Base-by-base conservation (phyloP, 192 early-diverging fungal genomes). In the Mortierella claussenii region DNA sequence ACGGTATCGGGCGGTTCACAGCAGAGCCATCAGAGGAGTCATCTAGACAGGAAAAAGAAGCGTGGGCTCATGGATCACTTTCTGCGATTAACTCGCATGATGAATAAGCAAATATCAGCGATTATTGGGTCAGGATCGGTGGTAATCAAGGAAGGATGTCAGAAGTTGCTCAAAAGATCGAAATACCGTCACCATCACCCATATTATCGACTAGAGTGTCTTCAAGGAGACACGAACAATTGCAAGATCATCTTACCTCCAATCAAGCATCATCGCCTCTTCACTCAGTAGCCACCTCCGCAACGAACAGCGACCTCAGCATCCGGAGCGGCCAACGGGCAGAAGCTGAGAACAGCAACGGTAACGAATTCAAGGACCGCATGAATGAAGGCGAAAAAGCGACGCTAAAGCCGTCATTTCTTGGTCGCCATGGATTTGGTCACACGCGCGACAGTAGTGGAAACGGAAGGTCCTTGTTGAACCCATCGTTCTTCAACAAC, bases 41-140 rank as follows among this genome's bases (percentile, higher is more conserved):
- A 18, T 28, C 33, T 10, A 12, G 67, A 53, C 28, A 68, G 45
- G 42, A 43, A 60, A 30, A 51, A 18, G 43, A 69, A 52, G 49
- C n/a, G 36, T 9, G 56, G 67, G 20, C 47, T 69, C 9, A 60
- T 69, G 27, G 34, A 23, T 17, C 48, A 69, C 15, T 69, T 69
- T 45, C 20, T 60, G 49, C 40, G 28, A 42, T 51, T 18, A 53
- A 36, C 9, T 23, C 56, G 10, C 58, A 40, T 59, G 67, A 69
- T 31, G 49, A 12, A n/a, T n/a, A n/a, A n/a, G n/a, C n/a, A n/a
- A n/a, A n/a, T n/a, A n/a, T n/a, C n/a, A n/a, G n/a, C n/a, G n/a
- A n/a, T n/a, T n/a, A n/a, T n/a, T n/a, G n/a, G n/a, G n/a, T n/a
- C n/a, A n/a, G n/a, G n/a, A n/a, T n/a, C n/a, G n/a, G n/a, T n/a